Conservation (phyloP, 495 filamentous ascomycete genomes). For the Ascodesmis nigricans region DNA sequence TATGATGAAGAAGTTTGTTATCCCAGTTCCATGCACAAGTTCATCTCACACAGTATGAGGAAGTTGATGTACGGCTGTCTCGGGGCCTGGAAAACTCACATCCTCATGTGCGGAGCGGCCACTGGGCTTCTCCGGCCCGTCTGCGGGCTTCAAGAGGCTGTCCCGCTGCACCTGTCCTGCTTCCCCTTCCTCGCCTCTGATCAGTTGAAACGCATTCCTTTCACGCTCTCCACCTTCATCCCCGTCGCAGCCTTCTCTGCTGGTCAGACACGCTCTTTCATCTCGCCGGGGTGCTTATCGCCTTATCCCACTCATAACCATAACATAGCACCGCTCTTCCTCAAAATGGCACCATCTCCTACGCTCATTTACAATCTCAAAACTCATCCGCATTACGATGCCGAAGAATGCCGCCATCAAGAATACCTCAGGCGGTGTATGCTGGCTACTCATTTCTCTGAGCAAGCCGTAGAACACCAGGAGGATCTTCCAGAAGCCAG, state of each 20-base stretch:
- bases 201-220: not conserved
- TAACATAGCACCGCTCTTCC: not conserved
- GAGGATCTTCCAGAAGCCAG: not conserved
- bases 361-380: not conserved
- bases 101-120: not conserved
- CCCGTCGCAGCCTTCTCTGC: too few species aligned
- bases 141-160: not conserved
- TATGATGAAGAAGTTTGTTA: not conserved
- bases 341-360: not conserved
- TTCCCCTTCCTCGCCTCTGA: not conserved
- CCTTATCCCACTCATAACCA: not conserved
- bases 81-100: not conserved
- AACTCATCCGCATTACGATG: not conserved
- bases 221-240: too few species aligned
- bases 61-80: not conserved
- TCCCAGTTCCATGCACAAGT: too few species aligned
- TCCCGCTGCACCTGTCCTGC: not conserved
- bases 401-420: slow-evolving; percentile 1
- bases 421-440: slow-evolving; percentile 1
- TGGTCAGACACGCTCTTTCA: too few species aligned
- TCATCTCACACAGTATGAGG: not conserved
- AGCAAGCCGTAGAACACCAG: not conserved
- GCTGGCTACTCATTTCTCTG: too few species aligned
- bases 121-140: not conserved
- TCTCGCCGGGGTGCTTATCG: too few species aligned